A percentile compares a stretch with the other conserved stretches of the same genome.
Evolutionary conservation across 148 eudicot species (phyloP).

Genomic region (Silene conica): DNA sequence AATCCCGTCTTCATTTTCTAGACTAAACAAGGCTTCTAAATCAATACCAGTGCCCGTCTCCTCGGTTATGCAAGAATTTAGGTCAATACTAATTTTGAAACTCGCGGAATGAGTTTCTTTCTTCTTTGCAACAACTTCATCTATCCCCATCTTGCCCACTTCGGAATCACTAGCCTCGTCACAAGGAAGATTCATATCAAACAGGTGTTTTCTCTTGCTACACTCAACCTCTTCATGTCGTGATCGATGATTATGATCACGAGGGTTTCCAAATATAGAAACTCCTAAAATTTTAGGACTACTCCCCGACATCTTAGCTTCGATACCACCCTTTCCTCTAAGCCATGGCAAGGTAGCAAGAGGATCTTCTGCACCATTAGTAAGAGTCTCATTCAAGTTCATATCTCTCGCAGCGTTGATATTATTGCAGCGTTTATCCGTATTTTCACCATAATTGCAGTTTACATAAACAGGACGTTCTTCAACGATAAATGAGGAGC

Average conservation of each 20-base stretch:
- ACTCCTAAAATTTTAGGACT: conserved; percentile 55
- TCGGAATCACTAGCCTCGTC: conserved; percentile 29
- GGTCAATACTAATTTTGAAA: conserved; percentile 51
- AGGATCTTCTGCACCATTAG: conserved; percentile 25
- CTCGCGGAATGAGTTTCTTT: conserved; percentile 23
- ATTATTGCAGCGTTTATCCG: conserved; percentile 19
- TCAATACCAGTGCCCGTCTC: conserved; percentile 40
- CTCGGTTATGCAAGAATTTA: conserved; percentile 58
- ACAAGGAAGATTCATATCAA: conserved; percentile 48
- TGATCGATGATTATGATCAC: conserved; percentile 17
- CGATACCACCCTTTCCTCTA: conserved; percentile 26
- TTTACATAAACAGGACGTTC: conserved; percentile 34
- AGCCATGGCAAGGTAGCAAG: conserved; percentile 62
- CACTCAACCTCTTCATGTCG: conserved; percentile 22
- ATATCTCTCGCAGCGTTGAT: conserved; percentile 32
- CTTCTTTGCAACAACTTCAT: conserved; percentile 28
- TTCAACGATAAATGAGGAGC: conserved; percentile 39
- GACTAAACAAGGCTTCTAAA: conserved; percentile 31
- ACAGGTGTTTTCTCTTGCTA: conserved; percentile 33
- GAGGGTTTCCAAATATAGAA: conserved; percentile 47
- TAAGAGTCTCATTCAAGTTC: conserved; percentile 48
- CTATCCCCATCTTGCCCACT: conserved; percentile 17
- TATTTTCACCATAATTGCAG: conserved; percentile 28
- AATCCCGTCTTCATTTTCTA: conserved; percentile 24
- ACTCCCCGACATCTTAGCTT: background rate